These are phyloP conservation scores for Phytophthora citrophthora DNA, from an alignment of 352 stramenopile species.

Conservation along the genomic window DNA sequence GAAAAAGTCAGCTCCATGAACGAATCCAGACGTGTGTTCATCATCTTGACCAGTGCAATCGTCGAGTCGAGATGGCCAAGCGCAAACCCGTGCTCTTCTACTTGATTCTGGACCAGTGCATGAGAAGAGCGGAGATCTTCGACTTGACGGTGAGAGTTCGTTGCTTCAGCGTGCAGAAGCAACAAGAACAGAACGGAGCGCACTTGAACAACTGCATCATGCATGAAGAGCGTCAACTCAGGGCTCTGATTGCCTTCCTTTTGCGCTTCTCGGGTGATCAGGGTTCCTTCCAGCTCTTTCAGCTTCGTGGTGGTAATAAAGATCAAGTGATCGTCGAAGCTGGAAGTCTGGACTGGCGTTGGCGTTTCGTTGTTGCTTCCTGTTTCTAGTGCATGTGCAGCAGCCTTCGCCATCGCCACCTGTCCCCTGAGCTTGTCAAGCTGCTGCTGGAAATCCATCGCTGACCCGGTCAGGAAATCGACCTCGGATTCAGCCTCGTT, in stretches of 20 bases:
- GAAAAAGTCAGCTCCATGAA: constrained; percentile 71
- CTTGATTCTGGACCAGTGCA: constrained; percentile 29
- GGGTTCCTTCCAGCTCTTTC: constrained; percentile 35
- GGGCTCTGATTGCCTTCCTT: constrained; percentile 21
- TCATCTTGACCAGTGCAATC: constrained; percentile 65
- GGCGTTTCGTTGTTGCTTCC: constrained; percentile 14
- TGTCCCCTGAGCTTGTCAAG: constrained; percentile 62
- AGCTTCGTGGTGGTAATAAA: constrained; percentile 45
- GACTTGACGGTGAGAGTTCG: constrained; percentile 45
- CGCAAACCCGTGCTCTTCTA: constrained; percentile 53
- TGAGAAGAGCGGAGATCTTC: constrained; percentile 42
- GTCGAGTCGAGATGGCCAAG: constrained; percentile 60
- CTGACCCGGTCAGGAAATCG: constrained; percentile 40
- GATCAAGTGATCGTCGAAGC: constrained; percentile 48
- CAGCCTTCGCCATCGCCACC: constrained; percentile 39
- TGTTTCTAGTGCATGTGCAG: constrained; percentile 12
- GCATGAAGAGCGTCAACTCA: constrained; percentile 37
- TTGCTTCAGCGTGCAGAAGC: constrained; percentile 44
- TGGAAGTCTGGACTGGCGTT: constrained; percentile 21
- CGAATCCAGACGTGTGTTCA: constrained; percentile 61
- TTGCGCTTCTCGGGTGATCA: constrained; percentile 25
- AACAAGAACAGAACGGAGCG: constrained; percentile 63
- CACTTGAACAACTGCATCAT: constrained; percentile 68
- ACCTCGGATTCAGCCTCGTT: constrained; percentile 28
- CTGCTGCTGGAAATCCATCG: constrained; percentile 48